phyloP scores from a whole-genome alignment of 2,329 filamentous ascomycete genomes.

The Neopestalotiopsis rosae region DNA sequence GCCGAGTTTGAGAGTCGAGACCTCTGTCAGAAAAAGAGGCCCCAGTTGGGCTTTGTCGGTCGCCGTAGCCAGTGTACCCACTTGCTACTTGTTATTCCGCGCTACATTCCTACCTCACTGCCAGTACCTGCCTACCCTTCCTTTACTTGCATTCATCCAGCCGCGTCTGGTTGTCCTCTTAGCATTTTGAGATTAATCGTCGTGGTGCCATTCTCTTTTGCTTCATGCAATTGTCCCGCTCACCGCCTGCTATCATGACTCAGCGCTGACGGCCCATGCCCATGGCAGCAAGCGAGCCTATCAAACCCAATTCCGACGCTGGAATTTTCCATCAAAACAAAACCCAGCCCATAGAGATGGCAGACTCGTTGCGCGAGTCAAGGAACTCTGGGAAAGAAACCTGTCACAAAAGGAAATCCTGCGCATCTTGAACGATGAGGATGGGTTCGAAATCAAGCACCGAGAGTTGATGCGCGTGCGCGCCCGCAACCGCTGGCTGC shows the following conservation, averaged over 20 bases:
- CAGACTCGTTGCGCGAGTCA: conserved; percentile 70
- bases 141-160: not conserved
- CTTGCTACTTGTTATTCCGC: not conserved
- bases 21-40: not conserved
- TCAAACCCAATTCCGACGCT: conserved; percentile 77
- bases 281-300: conserved; percentile 72
- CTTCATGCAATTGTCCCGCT: not conserved
- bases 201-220: not conserved
- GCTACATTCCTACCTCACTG: too few species aligned
- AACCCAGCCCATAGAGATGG: conserved; percentile 74
- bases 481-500: conserved; percentile 69
- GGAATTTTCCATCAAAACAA: conserved; percentile 80
- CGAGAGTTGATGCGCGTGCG: conserved; percentile 74
- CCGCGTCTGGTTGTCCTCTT: not conserved
- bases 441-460: conserved; percentile 74
- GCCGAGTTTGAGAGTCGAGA: not conserved
- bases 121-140: too few species aligned
- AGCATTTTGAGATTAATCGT: not conserved
- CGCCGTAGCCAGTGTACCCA: conserved; percentile 10
- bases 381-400: conserved; percentile 80
- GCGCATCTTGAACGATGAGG: conserved; percentile 68
- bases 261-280: not conserved
- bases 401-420: conserved; percentile 76
- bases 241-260: not conserved
- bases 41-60: conserved; percentile 14